phyloP scores from a whole-genome alignment of 2,329 filamentous ascomycete genomes.

The Fusarium agapanthi region DNA sequence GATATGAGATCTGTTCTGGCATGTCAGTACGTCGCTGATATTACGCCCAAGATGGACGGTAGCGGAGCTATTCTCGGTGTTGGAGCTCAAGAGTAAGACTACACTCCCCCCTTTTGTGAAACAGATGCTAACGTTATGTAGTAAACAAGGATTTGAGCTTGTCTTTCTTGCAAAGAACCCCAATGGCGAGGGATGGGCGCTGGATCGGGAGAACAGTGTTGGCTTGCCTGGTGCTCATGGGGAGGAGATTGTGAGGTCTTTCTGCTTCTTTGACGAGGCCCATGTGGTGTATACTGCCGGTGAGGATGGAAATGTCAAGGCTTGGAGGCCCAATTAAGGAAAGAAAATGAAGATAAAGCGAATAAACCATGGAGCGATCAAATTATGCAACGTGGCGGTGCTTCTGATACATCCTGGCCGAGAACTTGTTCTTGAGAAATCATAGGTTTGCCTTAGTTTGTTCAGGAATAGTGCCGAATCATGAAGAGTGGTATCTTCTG shows the following conservation, averaged over 20 bases:
- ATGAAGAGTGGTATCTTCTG: not conserved
- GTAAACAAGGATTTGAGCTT: conserved; percentile 66
- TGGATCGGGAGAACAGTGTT: conserved; percentile 65
- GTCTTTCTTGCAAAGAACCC: conserved; percentile 64
- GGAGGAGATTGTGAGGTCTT: conserved; percentile 69
- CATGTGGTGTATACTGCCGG: conserved; percentile 67
- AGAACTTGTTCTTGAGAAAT: too few species aligned
- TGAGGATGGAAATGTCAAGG: conserved; percentile 66
- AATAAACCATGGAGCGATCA: not conserved
- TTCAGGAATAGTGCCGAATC: not conserved
- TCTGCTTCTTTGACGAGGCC: conserved; percentile 70
- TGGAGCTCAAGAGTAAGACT: conserved; percentile 72
- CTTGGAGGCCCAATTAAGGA: conserved; percentile 56
- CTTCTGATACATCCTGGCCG: not conserved
- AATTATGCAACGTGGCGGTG: not conserved
- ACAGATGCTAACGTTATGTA: conserved; percentile 38
- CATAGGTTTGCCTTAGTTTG: not conserved
- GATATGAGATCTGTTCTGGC: conserved; percentile 72
- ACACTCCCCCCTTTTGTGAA: conserved; percentile 43
- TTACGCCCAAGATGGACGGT: conserved; percentile 67
- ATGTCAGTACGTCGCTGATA: conserved; percentile 78
- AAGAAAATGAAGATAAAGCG: not conserved
- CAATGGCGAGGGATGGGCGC: conserved; percentile 56
- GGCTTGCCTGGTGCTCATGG: conserved; percentile 70
- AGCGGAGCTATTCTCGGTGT: conserved; percentile 68